phyloP scores from a whole-genome alignment of 1,284 basidiomycete genomes.

The Anthracocystis panici-leucophaei region DNA sequence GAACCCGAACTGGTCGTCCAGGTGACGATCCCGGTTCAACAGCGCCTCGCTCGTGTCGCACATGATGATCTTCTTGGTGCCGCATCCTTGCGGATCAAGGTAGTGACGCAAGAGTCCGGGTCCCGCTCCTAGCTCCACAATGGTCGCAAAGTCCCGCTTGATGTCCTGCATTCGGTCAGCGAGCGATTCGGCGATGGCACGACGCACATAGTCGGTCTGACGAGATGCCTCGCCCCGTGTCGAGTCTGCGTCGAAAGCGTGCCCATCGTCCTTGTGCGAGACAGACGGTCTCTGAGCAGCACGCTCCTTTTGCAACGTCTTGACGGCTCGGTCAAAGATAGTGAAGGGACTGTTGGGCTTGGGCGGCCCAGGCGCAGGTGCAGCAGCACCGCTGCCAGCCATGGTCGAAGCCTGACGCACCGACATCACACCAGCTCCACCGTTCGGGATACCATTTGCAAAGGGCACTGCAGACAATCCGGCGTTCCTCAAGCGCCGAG shows the following conservation, averaged over 20 bases:
- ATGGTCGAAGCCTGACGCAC: slow-evolving; percentile 51
- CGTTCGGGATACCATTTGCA: neutral
- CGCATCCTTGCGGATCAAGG: slow-evolving; percentile 78
- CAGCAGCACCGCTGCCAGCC: slow-evolving; percentile 26
- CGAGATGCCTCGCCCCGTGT: slow-evolving; percentile 73
- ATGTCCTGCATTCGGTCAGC: slow-evolving; percentile 90
- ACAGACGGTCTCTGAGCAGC: slow-evolving; percentile 77
- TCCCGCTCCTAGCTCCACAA: slow-evolving; percentile 94
- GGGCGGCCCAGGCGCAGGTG: slow-evolving; percentile 58
- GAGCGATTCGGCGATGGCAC: slow-evolving; percentile 89
- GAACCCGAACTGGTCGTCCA: slow-evolving; percentile 55
- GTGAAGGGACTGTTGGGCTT: slow-evolving; percentile 63
- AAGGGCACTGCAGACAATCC: slow-evolving; percentile 8
- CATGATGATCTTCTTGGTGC: slow-evolving; percentile 80
- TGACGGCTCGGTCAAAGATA: slow-evolving; percentile 88
- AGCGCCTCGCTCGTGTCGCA: slow-evolving; percentile 79
- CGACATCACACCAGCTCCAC: slow-evolving; percentile 9
- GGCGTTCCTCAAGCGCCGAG: slow-evolving; percentile 15
- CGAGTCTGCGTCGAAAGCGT: slow-evolving; percentile 37
- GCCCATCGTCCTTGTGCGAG: slow-evolving; percentile 41
- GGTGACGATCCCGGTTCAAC: slow-evolving; percentile 53
- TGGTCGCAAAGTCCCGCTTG: slow-evolving; percentile 81
- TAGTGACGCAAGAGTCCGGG: slow-evolving; percentile 90
- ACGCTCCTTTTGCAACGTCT: slow-evolving; percentile 82
- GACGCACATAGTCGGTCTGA: slow-evolving; percentile 89